Conservation (phyloP, 2,329 filamentous ascomycete species). For the Cladosporium phlei region DNA sequence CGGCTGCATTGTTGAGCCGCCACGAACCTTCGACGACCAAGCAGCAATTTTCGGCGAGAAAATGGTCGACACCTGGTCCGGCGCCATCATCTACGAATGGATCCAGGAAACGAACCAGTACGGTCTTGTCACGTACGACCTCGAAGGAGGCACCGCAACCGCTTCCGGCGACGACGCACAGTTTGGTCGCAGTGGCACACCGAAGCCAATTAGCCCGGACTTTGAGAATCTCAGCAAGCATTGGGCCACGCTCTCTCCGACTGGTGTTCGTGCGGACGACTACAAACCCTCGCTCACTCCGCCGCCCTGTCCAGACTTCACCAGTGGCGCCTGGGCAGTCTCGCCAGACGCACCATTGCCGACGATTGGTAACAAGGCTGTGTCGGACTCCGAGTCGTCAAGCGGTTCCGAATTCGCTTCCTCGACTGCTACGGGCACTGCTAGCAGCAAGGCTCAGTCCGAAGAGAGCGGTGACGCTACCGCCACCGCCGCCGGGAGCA, state of each 20-base stretch:
- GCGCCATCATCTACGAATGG: conserved; percentile 85
- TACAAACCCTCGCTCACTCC: conserved; percentile 62
- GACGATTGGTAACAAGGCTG: conserved; percentile 52
- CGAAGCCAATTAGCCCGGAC: conserved; percentile 68
- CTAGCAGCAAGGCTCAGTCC: conserved; percentile 1
- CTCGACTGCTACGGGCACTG: not conserved
- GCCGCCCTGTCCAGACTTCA: conserved; percentile 66
- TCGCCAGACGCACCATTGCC: conserved; percentile 66
- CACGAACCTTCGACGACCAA: conserved; percentile 66
- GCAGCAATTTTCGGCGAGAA: conserved; percentile 67
- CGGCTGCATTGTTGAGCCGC: conserved; percentile 65
- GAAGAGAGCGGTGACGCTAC: not conserved
- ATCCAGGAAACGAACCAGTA: conserved; percentile 76
- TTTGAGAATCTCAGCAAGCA: conserved; percentile 71
- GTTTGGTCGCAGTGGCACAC: conserved; percentile 66
- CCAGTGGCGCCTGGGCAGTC: conserved; percentile 66
- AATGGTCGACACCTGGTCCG: conserved; percentile 69
- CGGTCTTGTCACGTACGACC: conserved; percentile 71
- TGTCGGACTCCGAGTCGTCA: not conserved
- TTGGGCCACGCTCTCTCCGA: conserved; percentile 69
- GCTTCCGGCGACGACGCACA: conserved; percentile 54
- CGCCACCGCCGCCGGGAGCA: too few species aligned
- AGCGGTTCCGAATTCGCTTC: not conserved
- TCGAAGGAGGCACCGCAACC: conserved; percentile 39
- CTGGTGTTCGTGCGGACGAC: conserved; percentile 59